Evolutionary conservation across 1,284 basidiomycete genomes (phyloP), one percentile per base, ranked within the genome.

Genomic region (Coniophora puteana): DNA sequence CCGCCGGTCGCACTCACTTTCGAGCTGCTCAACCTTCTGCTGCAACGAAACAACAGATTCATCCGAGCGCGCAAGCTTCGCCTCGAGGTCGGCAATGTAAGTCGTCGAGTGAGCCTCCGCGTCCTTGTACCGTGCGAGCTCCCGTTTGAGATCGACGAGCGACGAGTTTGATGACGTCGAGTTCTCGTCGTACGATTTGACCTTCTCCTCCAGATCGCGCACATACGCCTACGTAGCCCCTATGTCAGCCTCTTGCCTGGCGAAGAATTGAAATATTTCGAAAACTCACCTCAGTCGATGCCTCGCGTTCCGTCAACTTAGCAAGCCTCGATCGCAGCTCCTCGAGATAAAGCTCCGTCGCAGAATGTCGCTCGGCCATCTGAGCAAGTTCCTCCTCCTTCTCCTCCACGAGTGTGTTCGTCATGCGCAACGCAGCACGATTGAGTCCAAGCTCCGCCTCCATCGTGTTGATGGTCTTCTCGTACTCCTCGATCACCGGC

Each of bases 401-500:
- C 65, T 96, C 93, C 51, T 91, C 87, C 45, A 92, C 82, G 58
- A 95, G 71, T 52, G 93, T 90, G 60, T 95, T 95, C 38, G 91
- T 90, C 59, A 93, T 86, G 35, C 88, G 72, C 52, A 97, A 68
- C 13, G 93, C 93, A 1, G 90, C 92, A 46, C 89, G 80, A 51
- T 92, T 92, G 39, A 97, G 74, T 53, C 82, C 91, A 41, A 97
- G 77, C 62, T 98, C 89, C 1, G 93, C 91, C 62, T 99, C 96
- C 72, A 99, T 87, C 2, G 92, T 86, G 34, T 85, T 83, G 50
- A 99, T 94, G 1, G 93, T 93, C 73, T 95, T 94, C 69, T 99
- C 95, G 65, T 99, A 99, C 69, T 98, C 95, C 62, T 95, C 87
- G 43, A 99, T 97, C 53, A 99, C 93, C 6, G 95, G 95, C 26